Base-by-base conservation (phyloP, 352 stramenopile species). In the Pythium oligandrum region DNA sequence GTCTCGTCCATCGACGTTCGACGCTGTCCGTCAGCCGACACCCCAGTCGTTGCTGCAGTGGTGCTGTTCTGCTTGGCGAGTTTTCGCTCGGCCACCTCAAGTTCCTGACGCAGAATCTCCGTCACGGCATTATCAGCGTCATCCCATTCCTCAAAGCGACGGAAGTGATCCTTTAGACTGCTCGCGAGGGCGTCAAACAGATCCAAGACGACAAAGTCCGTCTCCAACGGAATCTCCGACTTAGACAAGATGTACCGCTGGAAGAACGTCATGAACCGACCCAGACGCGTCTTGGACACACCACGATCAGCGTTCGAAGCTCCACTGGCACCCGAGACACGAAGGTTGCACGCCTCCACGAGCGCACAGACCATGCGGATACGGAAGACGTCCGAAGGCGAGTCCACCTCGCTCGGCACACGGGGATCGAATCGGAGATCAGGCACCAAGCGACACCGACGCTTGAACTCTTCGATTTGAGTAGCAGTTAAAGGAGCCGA, bases 211-310 rank as follows among this genome's bases (percentile, higher is more conserved):
- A 92, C 73, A 68, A 96, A 98, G 51, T 97, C 83, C 34, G 96
- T 97, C 51, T 98, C 96, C 43, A 97, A 83, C 1, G 96, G 96
- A 10, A 99, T 80, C 38, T 95, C 85, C 4, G 73, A 79, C 71
- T 98, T 98, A 32, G 92, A 95, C 44, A 98, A 97, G 12, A 98
- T 80, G 73, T 99, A 99, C 32, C 93, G 85, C 64, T 98, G 93
- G 59, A 98, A 97, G 59, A 96, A 96, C 6, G 84, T 62, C 54
- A 98, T 80, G 55, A 97, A 97, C 10, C 80, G 84, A 30, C 86
- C 78, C 3, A 99, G 68, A 38, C 93, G 90, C 2, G 69, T 64
- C 44, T 86, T 69, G 6, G 92, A 95, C 44, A 96, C 90, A 37
- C 78, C 76, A 37, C 88, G 84, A 1, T 98, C 88, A 45, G 92